Conservation (phyloP, 495 filamentous ascomycete genomes). For the Amniculicola lignicola region DNA sequence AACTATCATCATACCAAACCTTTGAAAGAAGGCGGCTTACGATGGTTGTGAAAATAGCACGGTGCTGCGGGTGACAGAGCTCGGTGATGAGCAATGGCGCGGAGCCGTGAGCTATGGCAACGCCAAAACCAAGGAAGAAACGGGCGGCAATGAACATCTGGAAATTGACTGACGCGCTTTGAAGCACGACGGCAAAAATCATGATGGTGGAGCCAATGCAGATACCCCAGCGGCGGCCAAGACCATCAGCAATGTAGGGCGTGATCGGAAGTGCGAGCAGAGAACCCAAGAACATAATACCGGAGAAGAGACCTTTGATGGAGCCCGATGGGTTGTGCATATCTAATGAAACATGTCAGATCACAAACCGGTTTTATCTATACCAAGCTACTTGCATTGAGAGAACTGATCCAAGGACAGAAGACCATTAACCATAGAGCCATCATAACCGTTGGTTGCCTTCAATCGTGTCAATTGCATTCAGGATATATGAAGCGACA, state of each 20-base stretch:
- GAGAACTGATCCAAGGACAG: constrained; percentile 43
- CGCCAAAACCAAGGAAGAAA: constrained; percentile 54
- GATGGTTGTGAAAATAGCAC: constrained; percentile 61
- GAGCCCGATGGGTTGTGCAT: constrained; percentile 51
- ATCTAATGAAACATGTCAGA: constrained; percentile 16
- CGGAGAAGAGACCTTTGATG: constrained; percentile 60
- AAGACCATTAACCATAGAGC: constrained; percentile 48
- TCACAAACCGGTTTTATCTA: background rate
- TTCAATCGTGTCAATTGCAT: background rate
- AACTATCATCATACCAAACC: background rate
- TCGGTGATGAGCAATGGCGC: constrained; percentile 64
- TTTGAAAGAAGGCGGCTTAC: constrained; percentile 16
- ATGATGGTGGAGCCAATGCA: constrained; percentile 62
- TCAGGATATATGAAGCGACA: background rate
- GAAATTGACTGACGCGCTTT: constrained; percentile 51
- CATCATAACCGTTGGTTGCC: constrained; percentile 34
- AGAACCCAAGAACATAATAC: constrained; percentile 67
- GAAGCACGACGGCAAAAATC: constrained; percentile 58
- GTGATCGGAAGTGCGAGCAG: constrained; percentile 63
- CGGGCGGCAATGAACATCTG: constrained; percentile 41
- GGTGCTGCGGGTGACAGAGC: constrained; percentile 64
- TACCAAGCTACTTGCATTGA: constrained; percentile 12
- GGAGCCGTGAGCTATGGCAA: constrained; percentile 57
- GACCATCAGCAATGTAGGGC: constrained; percentile 59
- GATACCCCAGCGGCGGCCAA: constrained; percentile 61